Percentiles rank a stretch among this genome's conserved stretches.
Evolutionary conservation across 2,329 filamentous ascomycete genomes (phyloP).

Genomic region (Hortaea werneckii): DNA sequence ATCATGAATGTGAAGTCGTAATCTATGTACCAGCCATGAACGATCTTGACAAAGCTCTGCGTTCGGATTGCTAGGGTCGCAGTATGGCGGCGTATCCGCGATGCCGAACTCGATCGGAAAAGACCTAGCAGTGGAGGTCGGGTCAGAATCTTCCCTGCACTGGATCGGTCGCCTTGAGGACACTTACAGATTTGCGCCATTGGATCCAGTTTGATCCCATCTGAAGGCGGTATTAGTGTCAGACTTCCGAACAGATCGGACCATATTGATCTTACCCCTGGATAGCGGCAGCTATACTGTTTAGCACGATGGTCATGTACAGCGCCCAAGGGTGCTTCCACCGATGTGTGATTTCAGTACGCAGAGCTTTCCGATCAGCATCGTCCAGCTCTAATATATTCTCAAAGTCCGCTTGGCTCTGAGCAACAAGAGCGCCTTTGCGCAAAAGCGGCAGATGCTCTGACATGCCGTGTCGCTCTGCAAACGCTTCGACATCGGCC

Average conservation of each 20-base stretch:
- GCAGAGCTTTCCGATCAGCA: slow-evolving; percentile 32
- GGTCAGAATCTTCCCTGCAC: too few species aligned
- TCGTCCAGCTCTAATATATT: slow-evolving; percentile 33
- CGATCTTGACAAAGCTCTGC: too few species aligned
- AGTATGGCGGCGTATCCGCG: slow-evolving; percentile 2
- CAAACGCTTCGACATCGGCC: slow-evolving; percentile 3
- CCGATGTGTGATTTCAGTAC: slow-evolving; percentile 36
- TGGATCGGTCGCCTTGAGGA: too few species aligned
- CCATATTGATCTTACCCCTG: slow-evolving; percentile 44
- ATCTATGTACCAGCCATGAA: too few species aligned
- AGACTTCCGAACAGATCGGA: neutral
- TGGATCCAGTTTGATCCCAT: slow-evolving; percentile 15
- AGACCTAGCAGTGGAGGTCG: slow-evolving; percentile 2
- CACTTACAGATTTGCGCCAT: slow-evolving; percentile 40
- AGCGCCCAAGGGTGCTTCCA: slow-evolving; percentile 41
- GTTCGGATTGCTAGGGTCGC: too few species aligned
- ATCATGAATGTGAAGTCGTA: too few species aligned
- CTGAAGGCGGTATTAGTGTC: too few species aligned
- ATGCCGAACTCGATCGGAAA: slow-evolving; percentile 34
- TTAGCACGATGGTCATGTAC: slow-evolving; percentile 43
- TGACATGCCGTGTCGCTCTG: slow-evolving; percentile 1
- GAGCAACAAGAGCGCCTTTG: slow-evolving; percentile 41
- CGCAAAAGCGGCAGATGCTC: slow-evolving; percentile 26
- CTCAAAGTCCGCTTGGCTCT: slow-evolving; percentile 38
- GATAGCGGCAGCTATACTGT: slow-evolving; percentile 42